These are phyloP conservation scores for Cenchrus americanus DNA, from an alignment of 176 grass and related monocot species.

Conservation along the genomic window DNA sequence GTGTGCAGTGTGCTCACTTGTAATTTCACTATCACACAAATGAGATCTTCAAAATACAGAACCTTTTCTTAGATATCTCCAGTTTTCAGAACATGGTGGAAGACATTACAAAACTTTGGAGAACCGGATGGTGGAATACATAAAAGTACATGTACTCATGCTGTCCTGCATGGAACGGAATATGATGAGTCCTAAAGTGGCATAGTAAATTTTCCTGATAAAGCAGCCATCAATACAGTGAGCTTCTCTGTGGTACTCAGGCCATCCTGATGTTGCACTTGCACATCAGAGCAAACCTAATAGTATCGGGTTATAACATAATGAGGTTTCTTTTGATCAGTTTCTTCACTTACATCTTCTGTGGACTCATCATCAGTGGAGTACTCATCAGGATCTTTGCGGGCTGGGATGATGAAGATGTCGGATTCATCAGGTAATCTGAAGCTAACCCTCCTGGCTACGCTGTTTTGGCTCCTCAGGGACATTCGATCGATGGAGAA, in stretches of 20 bases:
- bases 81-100: slow-evolving; percentile 16
- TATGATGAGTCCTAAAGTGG: slow-evolving; percentile 14
- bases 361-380: slow-evolving; percentile 38
- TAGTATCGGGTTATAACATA: slow-evolving; percentile 40
- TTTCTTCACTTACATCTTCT: slow-evolving; percentile 44
- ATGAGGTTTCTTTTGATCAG: slow-evolving; percentile 25
- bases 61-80: slow-evolving; percentile 23
- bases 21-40: not conserved
- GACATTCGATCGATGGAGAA: slow-evolving; percentile 54
- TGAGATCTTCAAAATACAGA: slow-evolving; percentile 12
- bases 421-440: slow-evolving; percentile 55
- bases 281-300: slow-evolving; percentile 2
- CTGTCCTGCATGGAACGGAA: not conserved
- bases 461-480: slow-evolving; percentile 51
- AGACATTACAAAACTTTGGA: not conserved
- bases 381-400: slow-evolving; percentile 43
- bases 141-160: slow-evolving; percentile 25
- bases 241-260: not conserved
- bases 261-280: slow-evolving; percentile 33
- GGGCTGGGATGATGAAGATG: slow-evolving; percentile 54
- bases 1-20: slow-evolving; percentile 35
- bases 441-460: slow-evolving; percentile 60
- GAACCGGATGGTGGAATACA: slow-evolving; percentile 28
- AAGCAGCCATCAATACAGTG: slow-evolving; percentile 21
- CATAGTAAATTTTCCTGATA: slow-evolving; percentile 27